Conservation (phyloP, 495 filamentous ascomycete species). For the Penicillium waksmanii region DNA sequence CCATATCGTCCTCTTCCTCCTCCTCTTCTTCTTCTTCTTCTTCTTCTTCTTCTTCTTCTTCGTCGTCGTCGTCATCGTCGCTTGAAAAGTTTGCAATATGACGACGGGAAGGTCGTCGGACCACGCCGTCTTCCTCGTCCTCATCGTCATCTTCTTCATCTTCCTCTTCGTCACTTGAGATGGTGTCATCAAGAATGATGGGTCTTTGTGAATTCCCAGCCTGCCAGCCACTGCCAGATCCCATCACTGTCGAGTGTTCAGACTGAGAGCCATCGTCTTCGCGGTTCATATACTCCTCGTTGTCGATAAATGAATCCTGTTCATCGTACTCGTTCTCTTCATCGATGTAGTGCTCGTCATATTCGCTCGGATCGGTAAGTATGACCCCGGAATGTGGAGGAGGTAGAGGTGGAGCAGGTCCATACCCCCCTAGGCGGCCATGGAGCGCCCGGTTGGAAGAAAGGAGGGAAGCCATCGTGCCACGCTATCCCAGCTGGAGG, state of each 20-base stretch:
- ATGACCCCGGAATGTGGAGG: not conserved
- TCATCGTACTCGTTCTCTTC: slow-evolving; percentile 42
- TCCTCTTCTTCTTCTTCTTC: not conserved
- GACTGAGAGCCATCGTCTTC: slow-evolving; percentile 12
- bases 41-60: not conserved
- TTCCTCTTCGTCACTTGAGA: slow-evolving; percentile 10
- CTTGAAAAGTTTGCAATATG: not conserved
- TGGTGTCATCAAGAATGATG: slow-evolving; percentile 4
- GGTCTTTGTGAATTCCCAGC: not conserved
- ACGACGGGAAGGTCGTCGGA: not conserved
- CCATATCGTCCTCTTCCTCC: slow-evolving; percentile 8
- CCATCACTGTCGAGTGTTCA: slow-evolving; percentile 1
- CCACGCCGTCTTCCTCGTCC: slow-evolving; percentile 15
- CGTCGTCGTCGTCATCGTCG: not conserved
- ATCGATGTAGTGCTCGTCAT: slow-evolving; percentile 30
- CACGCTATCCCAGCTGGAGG: not conserved
- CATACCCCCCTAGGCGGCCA: not conserved
- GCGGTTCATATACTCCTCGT: slow-evolving; percentile 30
- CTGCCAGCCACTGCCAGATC: not conserved
- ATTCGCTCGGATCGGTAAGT: slow-evolving; percentile 2
- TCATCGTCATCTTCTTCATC: slow-evolving; percentile 19
- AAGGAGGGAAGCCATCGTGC: not conserved
- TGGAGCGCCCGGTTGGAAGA: not conserved
- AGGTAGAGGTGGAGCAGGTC: not conserved
- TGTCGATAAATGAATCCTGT: slow-evolving; percentile 46